Conservation (phyloP, 345 rosid species). For the Aquilaria sinensis region DNA sequence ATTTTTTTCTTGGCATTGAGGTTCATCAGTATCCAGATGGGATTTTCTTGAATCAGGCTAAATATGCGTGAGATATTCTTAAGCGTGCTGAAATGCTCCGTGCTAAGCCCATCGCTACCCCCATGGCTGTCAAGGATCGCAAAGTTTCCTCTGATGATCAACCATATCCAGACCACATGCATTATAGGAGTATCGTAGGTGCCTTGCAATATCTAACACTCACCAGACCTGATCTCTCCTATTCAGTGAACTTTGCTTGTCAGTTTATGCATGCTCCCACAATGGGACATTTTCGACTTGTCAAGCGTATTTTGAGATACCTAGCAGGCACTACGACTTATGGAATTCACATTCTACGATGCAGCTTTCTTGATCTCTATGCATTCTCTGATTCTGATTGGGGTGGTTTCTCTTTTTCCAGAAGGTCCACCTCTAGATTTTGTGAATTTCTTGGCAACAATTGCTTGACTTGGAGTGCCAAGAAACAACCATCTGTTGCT, state of each 20-base stretch:
- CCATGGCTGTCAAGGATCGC: too few relatives aligned
- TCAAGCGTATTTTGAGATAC: not conserved
- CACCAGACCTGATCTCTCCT: too few relatives aligned
- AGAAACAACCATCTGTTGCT: not conserved
- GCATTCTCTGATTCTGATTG: too few relatives aligned
- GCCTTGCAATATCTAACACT: too few relatives aligned
- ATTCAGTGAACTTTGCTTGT: not conserved
- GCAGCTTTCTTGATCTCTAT: not conserved
- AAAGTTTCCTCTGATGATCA: too few relatives aligned
- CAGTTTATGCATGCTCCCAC: not conserved
- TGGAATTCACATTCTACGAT: not conserved
- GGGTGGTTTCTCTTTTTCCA: not conserved
- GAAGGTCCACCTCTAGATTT: not conserved
- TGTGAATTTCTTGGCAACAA: not conserved
- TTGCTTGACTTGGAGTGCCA: not conserved
- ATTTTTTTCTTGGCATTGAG: not conserved
- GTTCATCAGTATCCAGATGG: not conserved
- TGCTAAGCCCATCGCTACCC: too few relatives aligned
- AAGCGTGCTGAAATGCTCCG: not conserved
- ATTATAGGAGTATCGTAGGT: too few relatives aligned
- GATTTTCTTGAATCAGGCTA: not conserved
- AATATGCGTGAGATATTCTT: not conserved
- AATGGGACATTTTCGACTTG: not conserved
- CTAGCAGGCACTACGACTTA: not conserved
- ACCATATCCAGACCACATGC: too few relatives aligned